Evolutionary conservation across 2,329 filamentous ascomycete species (phyloP).

Genomic region (Rhytidhysteron rufulum): DNA sequence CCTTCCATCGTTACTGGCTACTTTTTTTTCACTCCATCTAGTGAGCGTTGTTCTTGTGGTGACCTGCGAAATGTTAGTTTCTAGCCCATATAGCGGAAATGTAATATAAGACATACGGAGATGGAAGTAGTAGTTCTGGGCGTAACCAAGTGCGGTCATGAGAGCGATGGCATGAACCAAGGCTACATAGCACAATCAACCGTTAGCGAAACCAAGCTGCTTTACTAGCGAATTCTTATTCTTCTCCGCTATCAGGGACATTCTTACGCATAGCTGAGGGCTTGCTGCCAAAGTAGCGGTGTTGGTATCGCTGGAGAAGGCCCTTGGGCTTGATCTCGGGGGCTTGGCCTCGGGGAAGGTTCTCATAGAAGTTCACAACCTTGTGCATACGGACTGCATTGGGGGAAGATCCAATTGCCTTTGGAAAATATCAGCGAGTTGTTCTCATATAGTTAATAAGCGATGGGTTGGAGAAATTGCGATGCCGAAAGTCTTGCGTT

Average conservation of each 20-base stretch:
- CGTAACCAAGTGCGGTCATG: constrained; percentile 81
- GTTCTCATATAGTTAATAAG: background rate
- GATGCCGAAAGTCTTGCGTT: constrained; percentile 15
- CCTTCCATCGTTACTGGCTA: constrained; percentile 1
- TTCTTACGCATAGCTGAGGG: constrained; percentile 77
- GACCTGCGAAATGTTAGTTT: constrained; percentile 57
- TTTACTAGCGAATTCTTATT: too few species aligned
- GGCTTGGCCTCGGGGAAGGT: constrained; percentile 87
- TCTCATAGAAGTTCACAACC: constrained; percentile 98
- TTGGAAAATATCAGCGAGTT: constrained; percentile 22
- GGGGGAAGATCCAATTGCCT: constrained; percentile 92
- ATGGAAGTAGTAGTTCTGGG: constrained; percentile 99
- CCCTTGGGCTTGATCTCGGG: constrained; percentile 79
- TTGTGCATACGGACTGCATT: constrained; percentile 98
- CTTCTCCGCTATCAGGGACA: too few species aligned
- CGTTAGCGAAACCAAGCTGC: constrained; percentile 1
- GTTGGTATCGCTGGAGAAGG: constrained; percentile 81
- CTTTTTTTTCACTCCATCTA: too few species aligned
- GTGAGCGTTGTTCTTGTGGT: constrained; percentile 99
- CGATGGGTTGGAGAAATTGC: background rate
- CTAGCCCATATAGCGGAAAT: constrained; percentile 5
- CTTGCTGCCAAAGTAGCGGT: constrained; percentile 91
- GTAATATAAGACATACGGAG: constrained; percentile 70
- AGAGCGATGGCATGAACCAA: constrained; percentile 80
- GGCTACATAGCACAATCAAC: constrained; percentile 52